Base-by-base conservation (phyloP, 192 early-diverging fungal species). In the Backusella macrospora region DNA sequence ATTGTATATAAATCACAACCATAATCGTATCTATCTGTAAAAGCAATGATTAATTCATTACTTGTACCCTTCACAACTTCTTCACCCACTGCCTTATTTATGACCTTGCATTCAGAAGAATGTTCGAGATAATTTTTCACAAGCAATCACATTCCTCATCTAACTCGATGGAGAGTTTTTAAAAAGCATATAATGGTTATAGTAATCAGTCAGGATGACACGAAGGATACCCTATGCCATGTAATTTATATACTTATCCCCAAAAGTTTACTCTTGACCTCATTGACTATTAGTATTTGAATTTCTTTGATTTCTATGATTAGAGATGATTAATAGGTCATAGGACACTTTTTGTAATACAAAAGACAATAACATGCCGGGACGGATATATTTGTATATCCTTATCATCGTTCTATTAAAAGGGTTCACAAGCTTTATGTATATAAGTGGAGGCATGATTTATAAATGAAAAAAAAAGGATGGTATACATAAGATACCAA, bases 321-420 rank as follows among this genome's bases (percentile, higher is more conserved):
- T 83, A 6, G 91, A 92, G 91, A 99, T 97, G 46, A 98, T 82
- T 6, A 95, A 93, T 42, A 96, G 96, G 74, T 96, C 91, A 72
- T 99, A 96, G 47, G 91, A 93, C 62, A 97, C 96, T 85, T 99
- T 99, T 80, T 99, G 96, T 7, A 96, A 85, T 47, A 99, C 84
- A 73, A 93, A 99, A 62, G 90, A 86, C 82, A 96, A 99, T 2
- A 94, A 94, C 71, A 86, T 90, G 73, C 93, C 93, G 6, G 92
- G 86, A 13, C 95, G 85, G 69, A 96, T 88, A 77, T 83, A 90
- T 78, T 99, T 97, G 80, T 95, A 99, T 1, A 97, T 99, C 78
- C 99, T 97, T 65, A 95, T 96, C 78, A 96, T 89, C 47, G 99
- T 86, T 16, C 97, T 96, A 80, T 99, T 99, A 80, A 98, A 99